Evolutionary conservation across 78 protist species (phyloP).

Genomic region (Guillardia theta): DNA sequence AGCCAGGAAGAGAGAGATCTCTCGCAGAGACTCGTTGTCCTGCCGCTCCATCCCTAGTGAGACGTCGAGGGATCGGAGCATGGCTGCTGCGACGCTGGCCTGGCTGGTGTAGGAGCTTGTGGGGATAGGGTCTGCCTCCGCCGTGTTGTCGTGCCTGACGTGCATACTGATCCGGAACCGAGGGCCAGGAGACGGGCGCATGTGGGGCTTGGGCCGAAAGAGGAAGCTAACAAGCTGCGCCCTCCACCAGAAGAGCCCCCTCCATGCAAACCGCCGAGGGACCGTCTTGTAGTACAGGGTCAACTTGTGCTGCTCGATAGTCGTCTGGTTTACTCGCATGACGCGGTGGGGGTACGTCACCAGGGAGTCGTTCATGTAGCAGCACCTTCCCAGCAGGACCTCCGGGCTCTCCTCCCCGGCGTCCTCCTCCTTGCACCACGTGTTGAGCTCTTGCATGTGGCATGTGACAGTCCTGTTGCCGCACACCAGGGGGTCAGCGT

Average conservation of each 20-base stretch:
- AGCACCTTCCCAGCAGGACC: background rate
- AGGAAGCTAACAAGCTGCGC: background rate
- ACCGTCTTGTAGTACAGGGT: slow-evolving; percentile 2
- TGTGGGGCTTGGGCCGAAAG: background rate
- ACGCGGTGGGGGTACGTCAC: background rate
- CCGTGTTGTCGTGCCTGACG: slow-evolving; percentile 14
- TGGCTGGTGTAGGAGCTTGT: background rate
- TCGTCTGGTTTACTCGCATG: background rate
- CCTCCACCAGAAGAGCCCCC: slow-evolving; percentile 9
- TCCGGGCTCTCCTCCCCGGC: background rate
- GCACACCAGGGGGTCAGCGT: background rate
- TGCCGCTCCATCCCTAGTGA: background rate
- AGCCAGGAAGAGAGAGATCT: background rate
- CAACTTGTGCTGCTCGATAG: slow-evolving; percentile 5
- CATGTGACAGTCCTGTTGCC: background rate
- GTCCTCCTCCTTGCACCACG: background rate
- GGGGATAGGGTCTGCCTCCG: slow-evolving; percentile 16
- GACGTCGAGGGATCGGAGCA: background rate
- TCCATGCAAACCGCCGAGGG: background rate
- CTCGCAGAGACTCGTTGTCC: background rate
- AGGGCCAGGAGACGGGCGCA: background rate
- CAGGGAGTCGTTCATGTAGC: slow-evolving; percentile 30
- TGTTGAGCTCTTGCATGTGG: background rate
- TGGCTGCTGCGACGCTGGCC: background rate
- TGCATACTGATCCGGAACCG: background rate